A percentile compares a stretch with the other conserved stretches of the same genome.
Evolutionary conservation across 495 filamentous ascomycete genomes (phyloP).

Genomic region (Hypoxylon lenormandii): DNA sequence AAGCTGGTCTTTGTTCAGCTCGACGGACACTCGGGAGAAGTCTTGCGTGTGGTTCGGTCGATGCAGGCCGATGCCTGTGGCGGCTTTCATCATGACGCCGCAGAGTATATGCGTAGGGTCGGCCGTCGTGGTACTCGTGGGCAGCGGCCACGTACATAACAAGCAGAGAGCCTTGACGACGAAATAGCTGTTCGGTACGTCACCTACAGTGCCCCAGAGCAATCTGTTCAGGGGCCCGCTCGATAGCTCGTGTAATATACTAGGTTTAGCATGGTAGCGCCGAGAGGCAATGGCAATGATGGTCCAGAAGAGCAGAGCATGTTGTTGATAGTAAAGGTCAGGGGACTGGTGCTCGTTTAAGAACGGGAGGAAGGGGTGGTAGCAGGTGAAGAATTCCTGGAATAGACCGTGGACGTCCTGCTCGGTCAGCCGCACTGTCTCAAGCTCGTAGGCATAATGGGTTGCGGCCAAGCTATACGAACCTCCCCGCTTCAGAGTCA

Average conservation of each 20-base stretch:
- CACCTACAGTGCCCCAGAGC: slow-evolving; percentile 83
- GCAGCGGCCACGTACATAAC: slow-evolving; percentile 90
- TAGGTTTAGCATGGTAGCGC: slow-evolving; percentile 73
- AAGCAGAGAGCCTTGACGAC: slow-evolving; percentile 92
- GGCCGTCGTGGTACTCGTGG: slow-evolving; percentile 83
- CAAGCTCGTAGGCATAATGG: slow-evolving; percentile 69
- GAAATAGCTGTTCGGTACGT: slow-evolving; percentile 85
- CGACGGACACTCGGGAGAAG: slow-evolving; percentile 83
- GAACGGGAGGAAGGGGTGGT: slow-evolving; percentile 88
- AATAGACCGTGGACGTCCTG: slow-evolving; percentile 81
- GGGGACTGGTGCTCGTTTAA: slow-evolving; percentile 76
- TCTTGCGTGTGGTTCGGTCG: slow-evolving; percentile 90
- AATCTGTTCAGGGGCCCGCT: slow-evolving; percentile 75
- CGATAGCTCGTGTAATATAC: slow-evolving; percentile 75
- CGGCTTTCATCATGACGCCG: slow-evolving; percentile 92
- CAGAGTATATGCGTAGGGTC: slow-evolving; percentile 92
- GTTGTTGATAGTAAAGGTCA: slow-evolving; percentile 78
- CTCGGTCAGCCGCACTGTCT: slow-evolving; percentile 77
- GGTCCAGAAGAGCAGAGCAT: slow-evolving; percentile 85
- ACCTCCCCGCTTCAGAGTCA: slow-evolving; percentile 75
- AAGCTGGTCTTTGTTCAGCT: slow-evolving; percentile 85
- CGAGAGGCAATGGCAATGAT: slow-evolving; percentile 85
- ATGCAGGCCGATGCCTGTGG: slow-evolving; percentile 90
- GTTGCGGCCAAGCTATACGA: slow-evolving; percentile 64
- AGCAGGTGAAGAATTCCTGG: slow-evolving; percentile 80